Conservation (phyloP, 2,329 filamentous ascomycete genomes). For the Orbilia blumenaviensis region DNA sequence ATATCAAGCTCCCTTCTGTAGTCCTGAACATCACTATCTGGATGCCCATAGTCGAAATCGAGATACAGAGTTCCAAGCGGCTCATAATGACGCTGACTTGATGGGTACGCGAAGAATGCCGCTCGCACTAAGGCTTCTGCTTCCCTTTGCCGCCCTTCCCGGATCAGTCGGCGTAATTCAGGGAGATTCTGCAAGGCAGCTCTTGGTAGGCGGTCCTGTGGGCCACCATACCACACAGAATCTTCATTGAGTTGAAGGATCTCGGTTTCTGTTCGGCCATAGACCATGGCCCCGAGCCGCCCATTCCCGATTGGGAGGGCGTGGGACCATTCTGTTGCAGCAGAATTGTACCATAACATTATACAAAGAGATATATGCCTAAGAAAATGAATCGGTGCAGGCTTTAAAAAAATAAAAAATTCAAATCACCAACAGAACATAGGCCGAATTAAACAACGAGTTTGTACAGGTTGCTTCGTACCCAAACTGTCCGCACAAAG, state of each 20-base stretch:
- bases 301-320: conserved; percentile 66
- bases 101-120: conserved; percentile 64
- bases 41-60: conserved; percentile 60
- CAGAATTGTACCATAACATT: conserved; percentile 52
- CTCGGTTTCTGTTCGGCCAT: conserved; percentile 63
- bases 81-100: conserved; percentile 65
- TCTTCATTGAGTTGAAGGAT: conserved; percentile 65
- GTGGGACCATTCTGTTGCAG: conserved; percentile 60
- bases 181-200: conserved; percentile 61
- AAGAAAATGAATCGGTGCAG: background rate
- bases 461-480: too few species aligned
- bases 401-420: too few species aligned
- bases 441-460: conserved; percentile 23
- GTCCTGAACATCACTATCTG: conserved; percentile 55
- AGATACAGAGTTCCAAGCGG: conserved; percentile 62
- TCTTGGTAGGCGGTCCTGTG: conserved; percentile 62
- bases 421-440: background rate
- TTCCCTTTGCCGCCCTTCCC: conserved; percentile 61
- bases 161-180: conserved; percentile 62
- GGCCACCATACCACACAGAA: conserved; percentile 64
- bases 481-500: too few species aligned
- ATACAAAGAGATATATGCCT: background rate
- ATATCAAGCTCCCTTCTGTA: conserved; percentile 63
- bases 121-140: conserved; percentile 62
- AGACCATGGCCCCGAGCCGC: conserved; percentile 64